Base-by-base conservation (phyloP, 371 early-diverging fungal species). In the Rhizomucor pusillus region DNA sequence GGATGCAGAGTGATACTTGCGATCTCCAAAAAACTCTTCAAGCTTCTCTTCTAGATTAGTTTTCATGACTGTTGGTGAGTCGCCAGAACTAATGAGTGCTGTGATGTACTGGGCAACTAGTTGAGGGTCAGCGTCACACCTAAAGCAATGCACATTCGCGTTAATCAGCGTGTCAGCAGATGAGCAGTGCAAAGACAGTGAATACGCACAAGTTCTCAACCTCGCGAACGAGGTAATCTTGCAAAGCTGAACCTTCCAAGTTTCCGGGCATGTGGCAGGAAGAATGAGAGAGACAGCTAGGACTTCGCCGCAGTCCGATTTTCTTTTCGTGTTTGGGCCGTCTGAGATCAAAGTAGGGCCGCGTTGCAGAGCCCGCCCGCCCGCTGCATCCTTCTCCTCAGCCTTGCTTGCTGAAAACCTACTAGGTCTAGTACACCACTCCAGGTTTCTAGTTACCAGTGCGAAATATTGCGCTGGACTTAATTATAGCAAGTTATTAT, bases 91-190 rank as follows among this genome's bases (percentile, higher is more conserved):
- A 18, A 91, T 67, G 24, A 92, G 70, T 6, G 90, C 92, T 20
- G 90, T 63, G 33, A 90, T 81, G 63, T 92, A 92, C 43, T 90
- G 89, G 16, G 90, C 86, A 18, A 90, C 63, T 35, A 88, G 83
- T 14, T 55, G 65, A 5, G 89, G 86, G 59, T 91, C 92, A 18
- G 90, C 90, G 36, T 91, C 92, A 57, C 81, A 87, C 19, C 88
- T 90, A 62, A 22, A 22, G 85, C 62, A 13, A 86, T 88, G 34
- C 86, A 64, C 33, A 87, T 76, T 57, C 85, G 86, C 40, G 1
- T 25, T 12, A 49, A 49, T 12, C 35, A 3, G 20, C 22, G 29
- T 18, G 34, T 3, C 9, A 50, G n/a, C 24, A 12, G 43, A 24
- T 54, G 5, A 22, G 25, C 14, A 22, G 16, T 22, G 4, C 12